Evolutionary conservation across 2,329 filamentous ascomycete species (phyloP).

Genomic region (Leptographium galeiforme): DNA sequence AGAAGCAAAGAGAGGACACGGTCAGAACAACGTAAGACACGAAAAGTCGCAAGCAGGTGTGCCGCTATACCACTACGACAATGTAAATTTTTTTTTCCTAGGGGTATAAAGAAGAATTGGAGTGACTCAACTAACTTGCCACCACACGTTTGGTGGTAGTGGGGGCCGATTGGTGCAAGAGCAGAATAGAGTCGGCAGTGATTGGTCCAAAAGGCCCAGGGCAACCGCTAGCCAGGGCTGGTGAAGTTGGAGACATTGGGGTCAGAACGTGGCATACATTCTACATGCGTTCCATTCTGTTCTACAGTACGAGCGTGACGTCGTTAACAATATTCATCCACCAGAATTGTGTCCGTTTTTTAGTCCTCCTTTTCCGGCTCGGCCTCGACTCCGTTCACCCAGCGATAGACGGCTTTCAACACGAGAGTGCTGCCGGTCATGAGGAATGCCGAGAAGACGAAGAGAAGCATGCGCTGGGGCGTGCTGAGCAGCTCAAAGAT

Average conservation of each 20-base stretch:
- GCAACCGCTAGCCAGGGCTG: too few species aligned
- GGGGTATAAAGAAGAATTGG: neutral
- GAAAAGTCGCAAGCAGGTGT: neutral
- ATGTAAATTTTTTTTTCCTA: neutral
- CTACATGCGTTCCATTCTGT: too few species aligned
- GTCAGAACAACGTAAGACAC: neutral
- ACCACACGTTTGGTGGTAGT: neutral
- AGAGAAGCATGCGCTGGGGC: constrained; percentile 53
- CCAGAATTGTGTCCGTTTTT: neutral
- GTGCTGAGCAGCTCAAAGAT: constrained; percentile 60
- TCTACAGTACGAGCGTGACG: too few species aligned
- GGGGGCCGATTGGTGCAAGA: neutral
- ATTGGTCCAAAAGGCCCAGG: too few species aligned
- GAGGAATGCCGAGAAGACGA: constrained; percentile 52
- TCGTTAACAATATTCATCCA: too few species aligned
- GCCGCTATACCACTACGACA: neutral
- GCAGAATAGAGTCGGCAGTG: too few species aligned
- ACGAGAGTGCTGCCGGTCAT: constrained; percentile 59
- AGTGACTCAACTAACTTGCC: constrained; percentile 1
- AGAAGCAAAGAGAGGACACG: neutral
- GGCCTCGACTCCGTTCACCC: constrained; percentile 43
- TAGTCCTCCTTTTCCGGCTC: neutral
- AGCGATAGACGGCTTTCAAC: constrained; percentile 57
- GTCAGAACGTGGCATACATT: too few species aligned
- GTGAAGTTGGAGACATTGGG: too few species aligned